Conservation (phyloP, 148 eudicot species). For the Camellia japonica region DNA sequence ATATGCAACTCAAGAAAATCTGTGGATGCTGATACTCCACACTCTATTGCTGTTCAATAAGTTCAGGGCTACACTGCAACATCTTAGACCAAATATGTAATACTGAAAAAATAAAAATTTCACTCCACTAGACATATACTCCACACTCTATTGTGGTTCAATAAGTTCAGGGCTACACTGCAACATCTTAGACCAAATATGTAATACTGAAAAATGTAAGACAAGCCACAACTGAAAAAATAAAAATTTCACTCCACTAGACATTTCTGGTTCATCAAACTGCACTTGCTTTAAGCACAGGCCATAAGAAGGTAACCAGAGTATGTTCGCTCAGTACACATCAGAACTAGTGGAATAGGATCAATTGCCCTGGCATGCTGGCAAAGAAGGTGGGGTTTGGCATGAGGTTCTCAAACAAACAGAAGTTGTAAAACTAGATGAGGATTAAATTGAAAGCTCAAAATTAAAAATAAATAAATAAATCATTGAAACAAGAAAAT, state of each 20-base stretch:
- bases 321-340: neutral
- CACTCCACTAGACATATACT: too few species aligned
- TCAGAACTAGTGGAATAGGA: constrained; percentile 9
- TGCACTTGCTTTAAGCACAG: neutral
- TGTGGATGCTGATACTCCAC: neutral
- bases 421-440: neutral
- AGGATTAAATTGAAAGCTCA: neutral
- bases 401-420: neutral
- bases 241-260: neutral
- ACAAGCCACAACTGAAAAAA: neutral
- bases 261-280: neutral
- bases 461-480: neutral
- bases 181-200: too few species aligned
- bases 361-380: neutral
- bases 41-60: neutral
- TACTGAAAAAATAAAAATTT: too few species aligned
- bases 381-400: neutral
- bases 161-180: neutral
- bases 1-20: neutral
- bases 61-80: too few species aligned
- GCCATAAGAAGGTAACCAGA: neutral
- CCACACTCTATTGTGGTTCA: neutral
- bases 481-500: neutral
- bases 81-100: too few species aligned
- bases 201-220: neutral